Base-by-base conservation (phyloP, 1,139 yeast species). In the Tardiomyces digboiensis region DNA sequence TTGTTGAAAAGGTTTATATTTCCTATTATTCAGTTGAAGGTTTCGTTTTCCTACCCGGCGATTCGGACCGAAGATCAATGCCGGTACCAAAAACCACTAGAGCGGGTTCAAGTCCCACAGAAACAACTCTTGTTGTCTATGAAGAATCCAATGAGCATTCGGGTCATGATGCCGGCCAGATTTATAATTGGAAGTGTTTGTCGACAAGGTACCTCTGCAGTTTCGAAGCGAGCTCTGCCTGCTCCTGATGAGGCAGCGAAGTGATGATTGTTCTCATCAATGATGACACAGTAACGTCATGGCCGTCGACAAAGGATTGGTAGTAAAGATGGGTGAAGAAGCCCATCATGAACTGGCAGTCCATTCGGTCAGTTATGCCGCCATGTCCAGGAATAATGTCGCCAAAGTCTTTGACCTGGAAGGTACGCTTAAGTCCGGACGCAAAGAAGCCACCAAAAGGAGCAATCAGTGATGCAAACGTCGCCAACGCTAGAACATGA, bases 371-470 rank as follows among this genome's bases (percentile, higher is more conserved):
- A 26, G 97, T 89, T 52, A 91, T 80, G 52, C 99, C 99, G 49
- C 99, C 99, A 60, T 91, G 99, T 36, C 99, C 99, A 10, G 95
- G 95, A 51, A 86, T 86, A 18, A 95, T 84, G 60, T 85, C 89
- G 49, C 95, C 95, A 59, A 86, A 86, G 63, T 86, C 95, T 65
- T 86, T 86, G 47, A 89, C 89, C 57, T 93, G 85, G 68, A 91
- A 89, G n/a, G 97, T 88, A 65, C 99, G 80, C 70, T 91, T 91
- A 56, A 93, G 74, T 13, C 98, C 99, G 42, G 95, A 83, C 2
- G 98, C 98, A 57, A 91, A 91, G 64, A 91, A 91, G 1, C 99
- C 99, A 44, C 99, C 99, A 62, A 91, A 91, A 47, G 99, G 99
- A 1, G 99, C 99, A 63, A 91, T 83, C 52, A 93, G 74, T 1